Conservation (phyloP, 2,329 filamentous ascomycete species). For the Tolypocladium album region DNA sequence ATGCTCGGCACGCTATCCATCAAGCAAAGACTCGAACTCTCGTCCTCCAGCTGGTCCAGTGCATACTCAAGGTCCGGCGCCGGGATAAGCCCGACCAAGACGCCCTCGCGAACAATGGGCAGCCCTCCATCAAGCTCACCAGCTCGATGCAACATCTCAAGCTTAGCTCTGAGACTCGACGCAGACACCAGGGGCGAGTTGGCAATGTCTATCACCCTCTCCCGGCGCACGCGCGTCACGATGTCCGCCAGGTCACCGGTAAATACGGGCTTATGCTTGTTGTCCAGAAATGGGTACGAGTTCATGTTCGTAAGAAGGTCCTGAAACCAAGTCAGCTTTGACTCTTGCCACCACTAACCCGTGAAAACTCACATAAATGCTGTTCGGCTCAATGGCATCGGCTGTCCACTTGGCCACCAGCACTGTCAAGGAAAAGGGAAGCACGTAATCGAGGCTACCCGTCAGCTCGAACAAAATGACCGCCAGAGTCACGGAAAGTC, state of each 20-base stretch:
- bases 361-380: constrained; percentile 62
- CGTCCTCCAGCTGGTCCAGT: constrained; percentile 71
- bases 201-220: constrained; percentile 82
- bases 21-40: constrained; percentile 63
- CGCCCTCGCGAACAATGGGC: constrained; percentile 67
- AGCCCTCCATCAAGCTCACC: constrained; percentile 90
- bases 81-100: constrained; percentile 84
- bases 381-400: constrained; percentile 85
- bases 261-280: constrained; percentile 86
- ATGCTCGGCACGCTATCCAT: constrained; percentile 62
- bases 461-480: constrained; percentile 96
- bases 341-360: neutral
- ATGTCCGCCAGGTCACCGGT: constrained; percentile 84
- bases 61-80: constrained; percentile 91
- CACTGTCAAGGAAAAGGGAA: constrained; percentile 87
- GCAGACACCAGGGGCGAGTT: constrained; percentile 72
- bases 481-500: constrained; percentile 83
- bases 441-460: constrained; percentile 85
- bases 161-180: constrained; percentile 63
- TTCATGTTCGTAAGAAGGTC: constrained; percentile 96
- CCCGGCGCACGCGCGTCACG: constrained; percentile 60
- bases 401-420: constrained; percentile 97
- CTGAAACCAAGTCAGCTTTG: constrained; percentile 24
- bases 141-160: constrained; percentile 69
- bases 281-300: constrained; percentile 93